Conservation (phyloP, 371 early-diverging fungal species). For the Catenaria anguillulae region DNA sequence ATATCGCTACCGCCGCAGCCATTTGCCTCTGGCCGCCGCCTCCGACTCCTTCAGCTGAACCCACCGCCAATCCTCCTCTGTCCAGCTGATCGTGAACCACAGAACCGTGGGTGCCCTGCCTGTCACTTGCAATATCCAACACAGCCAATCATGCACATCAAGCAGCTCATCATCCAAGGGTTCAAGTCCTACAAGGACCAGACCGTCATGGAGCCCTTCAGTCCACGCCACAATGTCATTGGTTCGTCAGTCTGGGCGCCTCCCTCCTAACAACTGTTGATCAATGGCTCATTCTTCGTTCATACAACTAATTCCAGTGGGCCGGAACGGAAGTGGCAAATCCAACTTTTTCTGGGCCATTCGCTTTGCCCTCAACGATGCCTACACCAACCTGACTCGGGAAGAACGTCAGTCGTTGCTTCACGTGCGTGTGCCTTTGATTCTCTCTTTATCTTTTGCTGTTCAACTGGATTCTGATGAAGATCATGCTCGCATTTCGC, state of each 20-base stretch:
- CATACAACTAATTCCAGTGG: conserved; percentile 60
- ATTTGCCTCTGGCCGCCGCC: too few relatives aligned
- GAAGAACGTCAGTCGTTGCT: conserved; percentile 89
- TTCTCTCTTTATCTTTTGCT: neutral
- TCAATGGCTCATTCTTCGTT: too few relatives aligned
- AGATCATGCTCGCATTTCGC: neutral
- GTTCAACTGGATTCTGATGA: neutral
- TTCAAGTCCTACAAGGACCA: conserved; percentile 98
- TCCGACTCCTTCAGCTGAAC: too few relatives aligned
- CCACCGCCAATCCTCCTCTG: too few relatives aligned
- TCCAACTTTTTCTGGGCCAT: conserved; percentile 97
- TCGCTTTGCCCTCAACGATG: conserved; percentile 91
- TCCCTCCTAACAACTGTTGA: conserved; percentile 45
- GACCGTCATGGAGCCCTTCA: conserved; percentile 79
- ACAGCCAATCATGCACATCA: neutral
- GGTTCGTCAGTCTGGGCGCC: too few relatives aligned
- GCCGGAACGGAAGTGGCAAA: conserved; percentile 98
- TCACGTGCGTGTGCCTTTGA: conserved; percentile 62
- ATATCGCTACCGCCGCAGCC: too few relatives aligned
- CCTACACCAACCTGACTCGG: conserved; percentile 73
- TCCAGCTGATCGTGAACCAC: too few relatives aligned
- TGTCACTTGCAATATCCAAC: too few relatives aligned
- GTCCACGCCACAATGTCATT: conserved; percentile 84
- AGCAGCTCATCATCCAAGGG: conserved; percentile 83
- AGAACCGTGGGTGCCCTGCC: too few relatives aligned